Evolutionary conservation across 352 stramenopile genomes (phyloP).

Genomic region (Globisporangium megalacanthum): DNA sequence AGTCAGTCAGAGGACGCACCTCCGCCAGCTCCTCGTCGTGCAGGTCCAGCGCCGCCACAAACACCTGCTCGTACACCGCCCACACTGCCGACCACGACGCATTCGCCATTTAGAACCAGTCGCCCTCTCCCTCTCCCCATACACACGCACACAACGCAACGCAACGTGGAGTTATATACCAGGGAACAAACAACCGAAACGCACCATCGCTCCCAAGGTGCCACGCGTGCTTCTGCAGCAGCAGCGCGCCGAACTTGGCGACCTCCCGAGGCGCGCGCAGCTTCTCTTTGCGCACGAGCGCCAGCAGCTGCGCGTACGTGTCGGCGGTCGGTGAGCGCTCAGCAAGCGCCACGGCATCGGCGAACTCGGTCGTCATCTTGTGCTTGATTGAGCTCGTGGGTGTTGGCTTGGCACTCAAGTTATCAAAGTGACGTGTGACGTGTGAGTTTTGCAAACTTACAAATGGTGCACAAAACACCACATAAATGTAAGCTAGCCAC

Average conservation of each 20-base stretch:
- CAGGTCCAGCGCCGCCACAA: constrained; percentile 56
- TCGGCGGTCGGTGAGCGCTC: constrained; percentile 25
- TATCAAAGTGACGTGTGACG: no score
- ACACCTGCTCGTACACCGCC: constrained; percentile 62
- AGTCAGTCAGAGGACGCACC: constrained; percentile 4
- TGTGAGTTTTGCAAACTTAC: no score
- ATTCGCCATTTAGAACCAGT: not conserved
- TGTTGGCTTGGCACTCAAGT: no score
- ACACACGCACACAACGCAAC: not conserved
- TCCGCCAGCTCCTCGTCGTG: constrained; percentile 47
- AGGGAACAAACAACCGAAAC: constrained; percentile 1
- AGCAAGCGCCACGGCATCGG: constrained; percentile 36
- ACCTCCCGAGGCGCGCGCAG: constrained; percentile 34
- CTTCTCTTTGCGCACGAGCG: constrained; percentile 57
- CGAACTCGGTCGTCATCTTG: constrained; percentile 36
- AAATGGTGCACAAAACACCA: no score
- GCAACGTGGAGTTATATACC: constrained; percentile 3
- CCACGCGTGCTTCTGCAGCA: constrained; percentile 51
- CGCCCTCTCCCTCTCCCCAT: not conserved
- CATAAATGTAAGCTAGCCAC: no score
- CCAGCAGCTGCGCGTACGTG: constrained; percentile 38
- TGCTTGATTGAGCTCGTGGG: not conserved
- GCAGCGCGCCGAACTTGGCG: constrained; percentile 28
- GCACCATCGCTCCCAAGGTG: constrained; percentile 45
- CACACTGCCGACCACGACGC: constrained; percentile 26